Evolutionary conservation across 2,329 filamentous ascomycete genomes (phyloP).

Genomic region (Seiridium cupressi): DNA sequence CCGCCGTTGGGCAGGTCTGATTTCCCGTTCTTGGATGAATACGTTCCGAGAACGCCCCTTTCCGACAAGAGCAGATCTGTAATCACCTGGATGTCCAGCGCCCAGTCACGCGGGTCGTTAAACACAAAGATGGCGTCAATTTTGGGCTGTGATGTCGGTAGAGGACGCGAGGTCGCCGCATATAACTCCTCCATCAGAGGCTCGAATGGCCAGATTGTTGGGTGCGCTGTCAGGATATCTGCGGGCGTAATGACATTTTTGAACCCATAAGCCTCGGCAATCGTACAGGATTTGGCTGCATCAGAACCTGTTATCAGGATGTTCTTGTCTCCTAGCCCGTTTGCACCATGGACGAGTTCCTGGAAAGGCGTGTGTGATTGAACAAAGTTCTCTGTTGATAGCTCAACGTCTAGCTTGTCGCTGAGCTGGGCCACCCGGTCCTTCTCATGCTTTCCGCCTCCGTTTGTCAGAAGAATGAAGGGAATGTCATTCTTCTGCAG

Average conservation of each 20-base stretch:
- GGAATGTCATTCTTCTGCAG: slow-evolving; percentile 76
- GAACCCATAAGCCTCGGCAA: slow-evolving; percentile 79
- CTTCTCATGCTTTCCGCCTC: slow-evolving; percentile 80
- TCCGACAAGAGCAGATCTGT: slow-evolving; percentile 78
- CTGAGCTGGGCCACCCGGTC: slow-evolving; percentile 71
- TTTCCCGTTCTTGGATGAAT: slow-evolving; percentile 70
- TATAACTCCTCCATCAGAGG: slow-evolving; percentile 64
- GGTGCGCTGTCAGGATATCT: slow-evolving; percentile 75
- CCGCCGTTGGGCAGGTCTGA: slow-evolving; percentile 64
- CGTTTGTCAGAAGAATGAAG: slow-evolving; percentile 94
- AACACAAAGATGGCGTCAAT: slow-evolving; percentile 92
- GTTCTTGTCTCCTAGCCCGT: slow-evolving; percentile 59
- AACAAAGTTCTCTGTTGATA: slow-evolving; percentile 71
- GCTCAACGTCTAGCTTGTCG: slow-evolving; percentile 59
- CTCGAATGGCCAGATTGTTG: slow-evolving; percentile 81
- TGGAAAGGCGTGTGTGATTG: slow-evolving; percentile 91
- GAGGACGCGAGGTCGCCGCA: slow-evolving; percentile 51
- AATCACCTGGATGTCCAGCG: slow-evolving; percentile 81
- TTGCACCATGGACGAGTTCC: slow-evolving; percentile 60
- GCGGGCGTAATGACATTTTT: slow-evolving; percentile 79
- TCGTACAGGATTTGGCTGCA: slow-evolving; percentile 63
- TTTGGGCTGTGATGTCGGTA: slow-evolving; percentile 58
- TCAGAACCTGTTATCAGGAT: slow-evolving; percentile 73
- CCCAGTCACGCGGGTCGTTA: slow-evolving; percentile 97
- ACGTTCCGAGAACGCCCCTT: slow-evolving; percentile 76